Evolutionary conservation across 345 rosid species (phyloP).

Genomic region (Gossypium bickii): DNA sequence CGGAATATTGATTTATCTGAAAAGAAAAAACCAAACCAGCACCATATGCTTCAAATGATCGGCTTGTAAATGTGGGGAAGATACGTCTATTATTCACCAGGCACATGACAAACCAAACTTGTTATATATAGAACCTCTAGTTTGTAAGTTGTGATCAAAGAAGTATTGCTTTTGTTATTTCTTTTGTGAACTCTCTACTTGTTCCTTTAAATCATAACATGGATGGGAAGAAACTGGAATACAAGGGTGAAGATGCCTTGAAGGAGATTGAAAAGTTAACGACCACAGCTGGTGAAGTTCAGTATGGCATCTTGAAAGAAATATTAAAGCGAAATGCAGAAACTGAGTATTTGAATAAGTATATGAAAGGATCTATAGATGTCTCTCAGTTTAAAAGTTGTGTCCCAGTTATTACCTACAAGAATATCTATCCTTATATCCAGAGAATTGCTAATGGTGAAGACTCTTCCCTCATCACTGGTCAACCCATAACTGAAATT

Average conservation of each 20-base stretch:
- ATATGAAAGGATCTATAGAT: slow-evolving; percentile 39
- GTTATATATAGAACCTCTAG: slow-evolving; percentile 28
- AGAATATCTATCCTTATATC: slow-evolving; percentile 51
- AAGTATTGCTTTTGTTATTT: not conserved
- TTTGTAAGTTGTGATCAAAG: not conserved
- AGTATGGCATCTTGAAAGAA: slow-evolving; percentile 40
- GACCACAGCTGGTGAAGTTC: slow-evolving; percentile 41
- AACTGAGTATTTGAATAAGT: slow-evolving; percentile 52
- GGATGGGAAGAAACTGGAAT: slow-evolving; percentile 55
- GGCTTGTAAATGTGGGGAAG: slow-evolving; percentile 14
- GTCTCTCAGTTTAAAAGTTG: slow-evolving; percentile 34
- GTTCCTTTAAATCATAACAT: slow-evolving; percentile 19
- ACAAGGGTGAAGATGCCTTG: slow-evolving; percentile 52
- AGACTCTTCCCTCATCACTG: slow-evolving; percentile 48
- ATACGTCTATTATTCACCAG: slow-evolving; percentile 1
- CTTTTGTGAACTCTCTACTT: not conserved
- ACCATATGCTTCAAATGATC: slow-evolving; percentile 16
- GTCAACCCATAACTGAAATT: slow-evolving; percentile 53
- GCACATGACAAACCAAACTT: not conserved
- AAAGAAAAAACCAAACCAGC: not conserved
- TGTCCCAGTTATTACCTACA: slow-evolving; percentile 52
- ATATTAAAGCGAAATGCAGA: slow-evolving; percentile 39
- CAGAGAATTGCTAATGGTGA: slow-evolving; percentile 61
- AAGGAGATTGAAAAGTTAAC: slow-evolving; percentile 56
- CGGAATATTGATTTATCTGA: slow-evolving; percentile 13